phyloP scores from a whole-genome alignment of 441 rosid species.

The Erodium chrysanthum region DNA sequence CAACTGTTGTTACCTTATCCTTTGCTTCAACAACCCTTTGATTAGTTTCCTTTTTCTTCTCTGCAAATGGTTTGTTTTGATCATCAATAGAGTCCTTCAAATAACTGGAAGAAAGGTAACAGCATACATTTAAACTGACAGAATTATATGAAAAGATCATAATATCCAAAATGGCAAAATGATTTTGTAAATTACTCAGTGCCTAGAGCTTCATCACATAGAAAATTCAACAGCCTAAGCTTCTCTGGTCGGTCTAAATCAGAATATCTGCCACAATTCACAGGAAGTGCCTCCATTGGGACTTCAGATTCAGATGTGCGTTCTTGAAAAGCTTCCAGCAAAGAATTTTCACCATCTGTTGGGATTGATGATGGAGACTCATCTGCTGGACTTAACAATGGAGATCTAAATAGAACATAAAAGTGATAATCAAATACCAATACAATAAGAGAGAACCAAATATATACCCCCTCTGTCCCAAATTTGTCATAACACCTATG shows the following conservation, averaged over 20 bases:
- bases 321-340: conserved; percentile 50
- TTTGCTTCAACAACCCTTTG: conserved; percentile 41
- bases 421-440: conserved; percentile 15
- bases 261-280: conserved; percentile 42
- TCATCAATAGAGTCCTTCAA: conserved; percentile 55
- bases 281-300: conserved; percentile 28
- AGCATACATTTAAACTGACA: not conserved
- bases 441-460: conserved; percentile 3
- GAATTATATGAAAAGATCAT: not conserved
- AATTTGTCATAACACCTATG: not conserved
- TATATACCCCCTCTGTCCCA: not conserved
- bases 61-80: conserved; percentile 32
- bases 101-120: conserved; percentile 25
- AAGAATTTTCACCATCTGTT: conserved; percentile 32
- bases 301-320: conserved; percentile 35
- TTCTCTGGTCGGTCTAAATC: conserved; percentile 35
- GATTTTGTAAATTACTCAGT: conserved; percentile 42
- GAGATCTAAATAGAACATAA: conserved; percentile 33
- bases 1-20: conserved; percentile 38
- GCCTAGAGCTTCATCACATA: conserved; percentile 70
- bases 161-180: not conserved
- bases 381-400: conserved; percentile 10
- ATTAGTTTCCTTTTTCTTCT: conserved; percentile 43
- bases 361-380: conserved; percentile 25
- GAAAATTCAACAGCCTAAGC: conserved; percentile 61